Base-by-base conservation (phyloP, 2,329 filamentous ascomycete genomes). In the Didymella arachidicola region DNA sequence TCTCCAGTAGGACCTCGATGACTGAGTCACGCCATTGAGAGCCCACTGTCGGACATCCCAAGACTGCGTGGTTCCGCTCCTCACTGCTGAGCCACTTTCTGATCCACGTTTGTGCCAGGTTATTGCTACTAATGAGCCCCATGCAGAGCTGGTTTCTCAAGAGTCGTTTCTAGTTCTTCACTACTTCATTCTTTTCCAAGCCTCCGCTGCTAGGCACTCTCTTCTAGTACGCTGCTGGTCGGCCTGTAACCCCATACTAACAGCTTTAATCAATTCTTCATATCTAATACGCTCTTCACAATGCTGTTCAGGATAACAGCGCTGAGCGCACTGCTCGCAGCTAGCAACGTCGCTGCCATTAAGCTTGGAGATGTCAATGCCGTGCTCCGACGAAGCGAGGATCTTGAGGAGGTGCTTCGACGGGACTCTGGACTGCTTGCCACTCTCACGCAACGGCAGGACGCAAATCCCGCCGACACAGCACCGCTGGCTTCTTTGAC, bases 371-470 rank as follows among this genome's bases (percentile, higher is more conserved):
- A 64, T 30, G 62, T 72, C 60, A 66, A 71, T 60, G 59, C 68
- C 14, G 67, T 72, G 48, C 61, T 76, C 56, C 63, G 65, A 62
- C 67, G 67, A 36, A 66, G 66, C 45, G 61, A 73, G 27, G 68
- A 75, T 62, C 51, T 77, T 39, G 75, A 77, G 50, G 60, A 71
- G 14, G 62, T 67, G 36, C 67, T 77, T 54, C 72, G 70, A 65
- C 68, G 70, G 39, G 74, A 77, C 29, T 69, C 72, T 27, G 66
- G 68, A n/a, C 54, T 73, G 43, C 65, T 76, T 55, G 75, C 73
- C n/a, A 68, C 68, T 25, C 69, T 77, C 38, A 74, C 71, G n/a
- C 68, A 68, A 68, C 66, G 73, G 69, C 74, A 77, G 69, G 64
- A 73, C 30, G 59, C 72, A 44, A 73, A 71, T 39, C 44, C 62